Evolutionary conservation across 2,329 filamentous ascomycete genomes (phyloP), one percentile per base, ranked within the genome.

Genomic region (Simplicillium aogashimaense): DNA sequence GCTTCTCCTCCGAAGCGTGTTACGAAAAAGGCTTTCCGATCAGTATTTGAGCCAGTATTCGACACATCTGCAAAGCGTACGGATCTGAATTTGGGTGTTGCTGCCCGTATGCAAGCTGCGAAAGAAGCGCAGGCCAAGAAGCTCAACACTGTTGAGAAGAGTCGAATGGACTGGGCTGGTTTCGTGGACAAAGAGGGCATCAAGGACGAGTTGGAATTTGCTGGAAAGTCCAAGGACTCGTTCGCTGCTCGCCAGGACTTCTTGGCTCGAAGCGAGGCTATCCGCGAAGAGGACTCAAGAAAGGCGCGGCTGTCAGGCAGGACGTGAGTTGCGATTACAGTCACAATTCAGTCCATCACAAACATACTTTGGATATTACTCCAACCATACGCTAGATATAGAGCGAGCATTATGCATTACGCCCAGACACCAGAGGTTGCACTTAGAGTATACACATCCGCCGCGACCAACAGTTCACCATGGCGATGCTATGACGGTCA

Each of bases 171-270:
- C 58, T 84, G 80, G 80, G 80, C 79, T 3, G 78, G 78, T 11
- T 83, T 74, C 50, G 80, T 84, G 42, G 80, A 84, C 59, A 75
- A 80, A 56, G 79, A 82, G 57, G 80, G 80, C 8, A 79, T 83
- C 60, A 72, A 78, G 55, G 78, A 83, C 58, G 80, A 84, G 56
- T 64, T 84, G 43, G 72, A 73, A 57, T 64, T 79, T 36, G 78
- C 79, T 17, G 76, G 78, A 43, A 75, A 74, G 60, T 75, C 74
- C 29, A 83, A 83, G 61, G 69, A 71, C 45, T 79, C 76, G 16
- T 83, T 75, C 53, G 69, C 72, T 2, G 70, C 70, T 15, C 64
- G 78, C 36, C 72, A 83, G 57, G 77, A 79, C 45, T 84, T 84
- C 54, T 57, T 84, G 54, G 76, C 71, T 7, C 67, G 80, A 42